Percentiles rank a stretch among this genome's conserved stretches.
phyloP scores from a whole-genome alignment of 2,329 filamentous ascomycete species.

The Huntiella bhutanensis region DNA sequence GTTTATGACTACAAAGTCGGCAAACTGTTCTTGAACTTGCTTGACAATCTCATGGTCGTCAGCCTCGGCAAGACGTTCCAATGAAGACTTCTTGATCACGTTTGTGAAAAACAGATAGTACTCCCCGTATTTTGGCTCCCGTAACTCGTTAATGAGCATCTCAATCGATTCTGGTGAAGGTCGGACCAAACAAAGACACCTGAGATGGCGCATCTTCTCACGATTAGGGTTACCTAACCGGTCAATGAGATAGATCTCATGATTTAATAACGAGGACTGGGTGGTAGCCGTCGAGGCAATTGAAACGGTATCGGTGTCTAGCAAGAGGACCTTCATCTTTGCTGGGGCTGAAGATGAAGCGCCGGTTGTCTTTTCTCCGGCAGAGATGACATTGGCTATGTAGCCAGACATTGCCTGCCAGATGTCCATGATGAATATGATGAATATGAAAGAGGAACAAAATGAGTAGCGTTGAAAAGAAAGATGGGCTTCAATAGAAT shows the following conservation, averaged over 20 bases:
- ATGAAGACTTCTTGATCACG: conserved; percentile 84
- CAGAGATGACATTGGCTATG: conserved; percentile 69
- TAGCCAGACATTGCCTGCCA: conserved; percentile 86
- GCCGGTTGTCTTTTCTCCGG: conserved; percentile 29
- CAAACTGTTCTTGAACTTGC: conserved; percentile 84
- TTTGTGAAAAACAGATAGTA: conserved; percentile 98
- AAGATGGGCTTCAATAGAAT: too few species aligned
- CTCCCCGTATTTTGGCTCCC: conserved; percentile 93
- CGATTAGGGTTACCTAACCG: conserved; percentile 74
- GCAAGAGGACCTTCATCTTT: conserved; percentile 95
- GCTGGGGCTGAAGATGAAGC: conserved; percentile 49
- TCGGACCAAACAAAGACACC: conserved; percentile 81
- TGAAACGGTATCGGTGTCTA: conserved; percentile 84
- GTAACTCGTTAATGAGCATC: conserved; percentile 79
- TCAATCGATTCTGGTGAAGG: conserved; percentile 88
- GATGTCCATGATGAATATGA: conserved; percentile 56
- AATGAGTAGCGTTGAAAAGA: too few species aligned
- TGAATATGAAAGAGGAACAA: neutral
- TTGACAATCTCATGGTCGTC: conserved; percentile 97
- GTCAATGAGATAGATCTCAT: conserved; percentile 96
- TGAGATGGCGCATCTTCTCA: conserved; percentile 95
- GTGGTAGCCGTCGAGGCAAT: conserved; percentile 92
- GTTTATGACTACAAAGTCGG: conserved; percentile 89
- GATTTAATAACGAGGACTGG: conserved; percentile 81
- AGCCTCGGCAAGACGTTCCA: conserved; percentile 85